Conservation (phyloP, 208 protist species). For the Tetramitus jugosus region DNA sequence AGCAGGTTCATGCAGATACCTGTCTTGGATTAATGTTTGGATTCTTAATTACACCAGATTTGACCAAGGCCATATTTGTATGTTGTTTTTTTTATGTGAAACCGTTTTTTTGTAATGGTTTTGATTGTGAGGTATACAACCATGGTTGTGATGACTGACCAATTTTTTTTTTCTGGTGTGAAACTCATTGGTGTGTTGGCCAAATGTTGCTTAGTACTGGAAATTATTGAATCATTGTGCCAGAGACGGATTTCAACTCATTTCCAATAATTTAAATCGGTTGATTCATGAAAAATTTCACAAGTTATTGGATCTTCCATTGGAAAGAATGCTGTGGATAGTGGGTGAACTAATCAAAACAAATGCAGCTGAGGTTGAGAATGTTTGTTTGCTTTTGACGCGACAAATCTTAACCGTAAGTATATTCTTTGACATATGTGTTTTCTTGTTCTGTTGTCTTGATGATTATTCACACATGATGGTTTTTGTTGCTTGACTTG, state of each 20-base stretch:
- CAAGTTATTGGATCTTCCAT: slow-evolving; percentile 37
- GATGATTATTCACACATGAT: slow-evolving; percentile 17
- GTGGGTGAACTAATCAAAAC: slow-evolving; percentile 34
- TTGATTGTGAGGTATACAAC: too few species aligned
- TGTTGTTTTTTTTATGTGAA: too few species aligned
- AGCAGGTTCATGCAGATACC: too few species aligned
- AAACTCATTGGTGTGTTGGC: too few species aligned
- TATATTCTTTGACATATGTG: slow-evolving; percentile 33
- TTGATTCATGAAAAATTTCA: slow-evolving; percentile 38
- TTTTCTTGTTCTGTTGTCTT: background rate
- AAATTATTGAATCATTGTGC: background rate
- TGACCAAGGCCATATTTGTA: too few species aligned
- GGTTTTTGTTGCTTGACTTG: slow-evolving; percentile 31
- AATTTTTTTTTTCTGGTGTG: too few species aligned
- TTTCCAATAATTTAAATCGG: slow-evolving; percentile 29
- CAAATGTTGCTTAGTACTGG: background rate
- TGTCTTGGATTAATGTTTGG: too few species aligned
- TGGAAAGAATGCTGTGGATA: slow-evolving; percentile 40
- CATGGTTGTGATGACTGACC: too few species aligned
- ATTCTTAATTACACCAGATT: too few species aligned
- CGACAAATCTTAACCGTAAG: slow-evolving; percentile 37
- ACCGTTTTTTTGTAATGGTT: too few species aligned
- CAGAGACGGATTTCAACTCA: background rate
- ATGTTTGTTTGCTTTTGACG: slow-evolving; percentile 29
- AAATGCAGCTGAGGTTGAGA: slow-evolving; percentile 35